A percentile compares a stretch with the other conserved stretches of the same genome.
These are phyloP conservation scores for Dionaea muscipula DNA, from an alignment of 179 eudicot species.

Conservation along the genomic window DNA sequence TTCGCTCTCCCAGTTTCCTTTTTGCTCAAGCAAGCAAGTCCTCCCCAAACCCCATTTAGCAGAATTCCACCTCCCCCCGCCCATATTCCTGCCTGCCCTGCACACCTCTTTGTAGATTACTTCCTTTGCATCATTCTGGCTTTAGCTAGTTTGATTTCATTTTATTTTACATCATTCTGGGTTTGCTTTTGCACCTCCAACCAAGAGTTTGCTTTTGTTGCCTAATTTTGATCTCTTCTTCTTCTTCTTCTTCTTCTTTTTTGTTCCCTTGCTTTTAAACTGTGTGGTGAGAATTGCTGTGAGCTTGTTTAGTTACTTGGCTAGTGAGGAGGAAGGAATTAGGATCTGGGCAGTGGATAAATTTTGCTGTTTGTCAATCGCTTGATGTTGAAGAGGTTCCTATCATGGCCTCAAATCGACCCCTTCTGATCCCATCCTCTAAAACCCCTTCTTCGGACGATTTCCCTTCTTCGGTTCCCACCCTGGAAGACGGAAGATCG, in stretches of 20 bases:
- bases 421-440: conserved; percentile 42
- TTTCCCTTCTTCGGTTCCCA: conserved; percentile 8
- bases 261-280: no score
- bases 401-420: conserved; percentile 41
- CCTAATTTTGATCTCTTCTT: no score
- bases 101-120: conserved; percentile 5
- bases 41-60: conserved; percentile 7
- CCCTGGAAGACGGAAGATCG: conserved; percentile 18
- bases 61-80: neutral
- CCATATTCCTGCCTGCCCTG: neutral
- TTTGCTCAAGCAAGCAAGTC: conserved; percentile 19
- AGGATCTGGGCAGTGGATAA: conserved; percentile 18
- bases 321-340: conserved; percentile 11
- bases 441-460: conserved; percentile 7
- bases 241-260: no score
- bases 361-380: conserved; percentile 15
- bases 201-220: no score
- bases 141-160: no score
- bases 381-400: conserved; percentile 17
- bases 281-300: no score
- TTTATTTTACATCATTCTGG: no score
- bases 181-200: no score
- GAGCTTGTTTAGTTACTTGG: conserved; percentile 11
- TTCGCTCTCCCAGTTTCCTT: conserved; percentile 7
- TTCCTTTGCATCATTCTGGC: neutral